Evolutionary conservation across 176 grass and related monocot species (phyloP).

Genomic region (Cenchrus fungigraminus): DNA sequence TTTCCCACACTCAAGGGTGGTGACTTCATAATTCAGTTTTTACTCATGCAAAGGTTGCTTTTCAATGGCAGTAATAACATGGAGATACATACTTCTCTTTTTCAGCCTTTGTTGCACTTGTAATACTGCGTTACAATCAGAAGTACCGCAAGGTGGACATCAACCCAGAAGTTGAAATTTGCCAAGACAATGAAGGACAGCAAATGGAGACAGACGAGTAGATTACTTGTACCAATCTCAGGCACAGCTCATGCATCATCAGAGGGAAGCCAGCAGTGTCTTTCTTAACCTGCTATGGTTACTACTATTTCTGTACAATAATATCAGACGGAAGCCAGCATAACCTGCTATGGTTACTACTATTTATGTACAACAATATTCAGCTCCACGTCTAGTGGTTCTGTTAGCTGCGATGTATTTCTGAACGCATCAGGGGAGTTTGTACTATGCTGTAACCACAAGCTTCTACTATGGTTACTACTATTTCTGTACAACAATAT

Average conservation of each 20-base stretch:
- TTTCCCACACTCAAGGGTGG: neutral
- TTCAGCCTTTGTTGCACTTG: slow-evolving; percentile 81
- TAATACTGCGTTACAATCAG: slow-evolving; percentile 68
- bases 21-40: neutral
- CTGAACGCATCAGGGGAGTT: too few relatives aligned
- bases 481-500: too few relatives aligned
- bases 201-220: slow-evolving; percentile 32
- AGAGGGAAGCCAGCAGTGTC: too few relatives aligned
- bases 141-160: slow-evolving; percentile 43
- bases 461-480: too few relatives aligned
- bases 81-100: neutral
- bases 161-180: slow-evolving; percentile 24
- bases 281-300: too few relatives aligned
- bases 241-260: neutral
- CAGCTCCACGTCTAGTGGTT: slow-evolving; percentile 45
- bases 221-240: neutral
- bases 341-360: neutral
- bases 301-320: too few relatives aligned
- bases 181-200: slow-evolving; percentile 50
- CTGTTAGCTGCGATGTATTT: neutral
- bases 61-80: neutral
- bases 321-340: neutral
- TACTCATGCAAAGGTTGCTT: neutral
- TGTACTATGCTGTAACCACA: too few relatives aligned
- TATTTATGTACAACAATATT: too few relatives aligned